Base-by-base conservation (phyloP, 225 moss, liverwort and hornwort species). In the Physcomitrellopsis africana region DNA sequence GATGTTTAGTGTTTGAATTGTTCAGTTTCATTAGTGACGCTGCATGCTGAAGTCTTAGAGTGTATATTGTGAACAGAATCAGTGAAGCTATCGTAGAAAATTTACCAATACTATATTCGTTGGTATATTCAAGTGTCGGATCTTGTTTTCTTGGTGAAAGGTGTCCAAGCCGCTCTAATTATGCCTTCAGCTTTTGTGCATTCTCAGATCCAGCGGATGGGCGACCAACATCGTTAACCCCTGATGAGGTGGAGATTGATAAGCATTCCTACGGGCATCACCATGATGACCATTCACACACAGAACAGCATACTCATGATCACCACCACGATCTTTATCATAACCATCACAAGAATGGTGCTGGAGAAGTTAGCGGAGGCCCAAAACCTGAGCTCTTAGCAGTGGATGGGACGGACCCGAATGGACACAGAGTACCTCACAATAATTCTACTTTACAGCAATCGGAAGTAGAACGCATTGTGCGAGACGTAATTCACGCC, bases 181-280 rank as follows among this genome's bases (percentile, higher is more conserved):
- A n/a, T 55, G 11, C 48, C 26, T 64, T 79, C 45, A 68, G 18
- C 69, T 66, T 67, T 76, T 43, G 68, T 68, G 81, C 19, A n/a
- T 80, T 44, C 66, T 67, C 83, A 96, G 96, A 96, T 76, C 96
- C 96, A 27, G 90, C 96, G 63, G 96, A 96, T 79, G 93, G 96
- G 19, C 86, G 92, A 81, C 77, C 81, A 24, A 83, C 91, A 78
- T 85, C 76, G 27, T 65, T 87, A 51, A 82, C 81, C 57, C 81
- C 75, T 66, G 82, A 81, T 43, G 91, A 92, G 73, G 80, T 81
- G 65, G 82, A 90, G 65, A 63, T 65, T 54, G 83, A 52, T 22
- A 75, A 72, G 64, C 60, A 59, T 61, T 48, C 18, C 45, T 51
- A 44, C 61, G 42, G 61, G 42, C 80, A 77, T 73, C 18, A 70